These are phyloP conservation scores for Cetradonia linearis DNA, from an alignment of 495 filamentous ascomycete species.

Conservation along the genomic window DNA sequence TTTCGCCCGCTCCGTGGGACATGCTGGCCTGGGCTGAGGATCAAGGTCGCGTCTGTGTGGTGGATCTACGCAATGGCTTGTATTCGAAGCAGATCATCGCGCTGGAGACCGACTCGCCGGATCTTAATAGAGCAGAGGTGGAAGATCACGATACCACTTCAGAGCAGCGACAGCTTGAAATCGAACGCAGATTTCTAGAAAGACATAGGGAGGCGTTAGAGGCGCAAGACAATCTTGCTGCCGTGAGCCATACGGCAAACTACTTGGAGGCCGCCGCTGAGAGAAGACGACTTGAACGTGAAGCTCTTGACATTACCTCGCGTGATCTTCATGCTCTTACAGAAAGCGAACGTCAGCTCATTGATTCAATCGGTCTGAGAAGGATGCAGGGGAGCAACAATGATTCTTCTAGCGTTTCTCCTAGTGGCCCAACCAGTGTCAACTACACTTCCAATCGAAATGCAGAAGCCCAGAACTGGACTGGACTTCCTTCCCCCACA, in stretches of 20 bases:
- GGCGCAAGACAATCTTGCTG: conserved; percentile 25
- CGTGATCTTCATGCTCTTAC: neutral
- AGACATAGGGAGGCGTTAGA: conserved; percentile 28
- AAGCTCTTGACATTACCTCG: conserved; percentile 3
- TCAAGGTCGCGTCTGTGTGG: conserved; percentile 70
- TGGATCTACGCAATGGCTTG: conserved; percentile 72
- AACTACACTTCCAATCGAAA: conserved; percentile 16
- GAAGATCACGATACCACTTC: conserved; percentile 38
- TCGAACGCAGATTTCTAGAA: conserved; percentile 41
- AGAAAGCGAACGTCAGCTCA: conserved; percentile 39
- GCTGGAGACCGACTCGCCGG: conserved; percentile 47
- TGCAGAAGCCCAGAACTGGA: conserved; percentile 12
- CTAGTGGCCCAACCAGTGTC: conserved; percentile 19
- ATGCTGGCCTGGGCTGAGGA: conserved; percentile 91
- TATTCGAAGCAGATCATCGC: conserved; percentile 62
- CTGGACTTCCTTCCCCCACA: conserved; percentile 8
- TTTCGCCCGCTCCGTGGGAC: conserved; percentile 83
- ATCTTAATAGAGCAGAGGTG: conserved; percentile 37
- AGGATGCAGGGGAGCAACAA: conserved; percentile 12
- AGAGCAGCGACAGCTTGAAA: conserved; percentile 30
- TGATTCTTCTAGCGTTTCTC: neutral
- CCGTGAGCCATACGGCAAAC: conserved; percentile 32
- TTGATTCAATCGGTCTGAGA: conserved; percentile 41
- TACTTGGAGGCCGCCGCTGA: conserved; percentile 32
- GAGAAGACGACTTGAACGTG: conserved; percentile 28